Percentiles rank a stretch among this genome's conserved stretches.
Evolutionary conservation across 768 basidiomycete species (phyloP).

Genomic region (Podaxis carcinomalis): DNA sequence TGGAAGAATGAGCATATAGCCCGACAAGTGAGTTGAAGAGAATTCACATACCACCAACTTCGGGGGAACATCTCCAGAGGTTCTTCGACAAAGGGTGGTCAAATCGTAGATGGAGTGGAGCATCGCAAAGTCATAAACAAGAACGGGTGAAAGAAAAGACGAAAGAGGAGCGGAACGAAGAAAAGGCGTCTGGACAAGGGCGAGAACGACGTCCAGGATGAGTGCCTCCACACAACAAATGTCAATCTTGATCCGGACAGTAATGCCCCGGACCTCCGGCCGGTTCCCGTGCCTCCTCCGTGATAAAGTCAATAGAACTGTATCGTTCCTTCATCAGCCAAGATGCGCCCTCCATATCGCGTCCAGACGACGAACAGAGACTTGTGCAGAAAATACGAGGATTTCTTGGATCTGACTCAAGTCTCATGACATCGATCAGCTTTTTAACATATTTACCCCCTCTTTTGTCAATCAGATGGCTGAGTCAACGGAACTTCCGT

Average conservation of each 20-base stretch:
- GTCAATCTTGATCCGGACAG: slow-evolving; percentile 14
- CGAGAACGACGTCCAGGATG: not conserved
- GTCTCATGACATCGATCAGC: not conserved
- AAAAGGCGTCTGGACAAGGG: slow-evolving; percentile 1
- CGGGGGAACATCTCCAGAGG: slow-evolving; percentile 82
- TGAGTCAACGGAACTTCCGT: slow-evolving; percentile 1
- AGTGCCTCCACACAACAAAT: slow-evolving; percentile 12
- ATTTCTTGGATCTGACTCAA: not conserved
- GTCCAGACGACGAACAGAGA: not conserved
- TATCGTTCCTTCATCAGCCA: not conserved
- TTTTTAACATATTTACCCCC: not conserved
- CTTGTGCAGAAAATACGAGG: not conserved
- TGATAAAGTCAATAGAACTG: not conserved
- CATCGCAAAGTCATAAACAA: slow-evolving; percentile 24
- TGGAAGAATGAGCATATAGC: slow-evolving; percentile 9
- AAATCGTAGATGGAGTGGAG: slow-evolving; percentile 86
- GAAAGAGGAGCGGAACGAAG: slow-evolving; percentile 14
- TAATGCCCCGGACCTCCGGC: slow-evolving; percentile 16
- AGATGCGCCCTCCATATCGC: not conserved
- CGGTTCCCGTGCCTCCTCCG: not conserved
- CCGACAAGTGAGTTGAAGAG: not conserved
- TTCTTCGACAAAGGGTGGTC: slow-evolving; percentile 80
- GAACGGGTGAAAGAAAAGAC: slow-evolving; percentile 5
- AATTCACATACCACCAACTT: slow-evolving; percentile 71
- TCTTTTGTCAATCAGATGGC: slow-evolving; percentile 6